These are phyloP conservation scores for Solanum clarkiae DNA, from an alignment of 257 asterid species.

Conservation along the genomic window DNA sequence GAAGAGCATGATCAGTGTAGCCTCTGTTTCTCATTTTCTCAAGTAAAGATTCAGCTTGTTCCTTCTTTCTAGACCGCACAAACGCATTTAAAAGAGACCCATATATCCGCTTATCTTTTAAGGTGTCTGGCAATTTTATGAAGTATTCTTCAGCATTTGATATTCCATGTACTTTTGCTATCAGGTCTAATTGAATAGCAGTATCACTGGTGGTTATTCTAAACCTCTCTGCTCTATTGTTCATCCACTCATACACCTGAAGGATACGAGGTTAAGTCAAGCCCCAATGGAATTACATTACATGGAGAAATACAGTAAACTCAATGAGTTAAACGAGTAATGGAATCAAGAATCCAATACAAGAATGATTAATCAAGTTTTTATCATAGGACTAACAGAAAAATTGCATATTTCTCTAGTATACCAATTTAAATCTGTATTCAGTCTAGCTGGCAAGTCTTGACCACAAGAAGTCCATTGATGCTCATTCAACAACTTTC, in stretches of 20 bases:
- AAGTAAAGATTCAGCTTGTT: constrained; percentile 70
- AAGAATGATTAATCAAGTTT: background rate
- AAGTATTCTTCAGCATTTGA: constrained; percentile 74
- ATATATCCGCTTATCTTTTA: constrained; percentile 67
- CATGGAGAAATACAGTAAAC: background rate
- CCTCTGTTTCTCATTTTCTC: constrained; percentile 46
- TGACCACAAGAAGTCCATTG: background rate
- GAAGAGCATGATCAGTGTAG: constrained; percentile 49
- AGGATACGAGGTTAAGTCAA: background rate
- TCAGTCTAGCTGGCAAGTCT: background rate
- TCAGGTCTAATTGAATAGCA: constrained; percentile 84
- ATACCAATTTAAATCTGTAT: background rate
- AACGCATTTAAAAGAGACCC: constrained; percentile 81
- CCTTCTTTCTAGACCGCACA: constrained; percentile 48
- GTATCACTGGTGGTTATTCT: constrained; percentile 63
- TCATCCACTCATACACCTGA: constrained; percentile 91
- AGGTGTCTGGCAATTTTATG: constrained; percentile 39
- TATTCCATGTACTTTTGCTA: constrained; percentile 73
- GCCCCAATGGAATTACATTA: background rate
- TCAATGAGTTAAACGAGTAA: background rate
- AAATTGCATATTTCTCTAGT: background rate
- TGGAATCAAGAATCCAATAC: background rate
- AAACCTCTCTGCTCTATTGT: constrained; percentile 54
- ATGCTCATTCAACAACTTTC: background rate
- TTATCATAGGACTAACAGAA: background rate